phyloP scores from a whole-genome alignment of 192 early-diverging fungal genomes.

The Coemansia sp. region DNA sequence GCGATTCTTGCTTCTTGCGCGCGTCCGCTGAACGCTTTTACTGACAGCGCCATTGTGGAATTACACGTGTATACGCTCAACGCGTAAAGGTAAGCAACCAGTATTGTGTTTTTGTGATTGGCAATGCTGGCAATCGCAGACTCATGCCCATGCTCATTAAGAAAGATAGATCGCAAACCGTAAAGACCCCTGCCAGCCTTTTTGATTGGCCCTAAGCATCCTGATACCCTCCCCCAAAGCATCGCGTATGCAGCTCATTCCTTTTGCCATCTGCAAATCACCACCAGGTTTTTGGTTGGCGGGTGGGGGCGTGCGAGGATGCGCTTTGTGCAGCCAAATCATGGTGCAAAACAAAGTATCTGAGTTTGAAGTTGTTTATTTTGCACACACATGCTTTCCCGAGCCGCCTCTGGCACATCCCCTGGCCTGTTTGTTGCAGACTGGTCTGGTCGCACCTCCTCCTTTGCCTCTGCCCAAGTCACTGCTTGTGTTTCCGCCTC shows the following conservation, averaged over 20 bases:
- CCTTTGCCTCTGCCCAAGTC: not conserved
- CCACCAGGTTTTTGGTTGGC: not conserved
- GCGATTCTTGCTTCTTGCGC: not conserved
- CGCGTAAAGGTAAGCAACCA: not conserved
- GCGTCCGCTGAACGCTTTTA: not conserved
- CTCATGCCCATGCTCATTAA: not conserved
- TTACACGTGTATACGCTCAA: not conserved
- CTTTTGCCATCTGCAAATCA: not conserved
- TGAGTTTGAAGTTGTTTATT: not conserved
- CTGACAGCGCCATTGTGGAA: not conserved
- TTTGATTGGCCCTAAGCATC: not conserved
- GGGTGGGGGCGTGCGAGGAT: too few species aligned
- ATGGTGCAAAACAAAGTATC: not conserved
- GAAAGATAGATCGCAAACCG: not conserved
- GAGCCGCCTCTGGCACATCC: not conserved
- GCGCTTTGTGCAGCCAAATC: too few species aligned
- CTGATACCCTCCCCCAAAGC: not conserved
- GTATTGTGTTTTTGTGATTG: not conserved
- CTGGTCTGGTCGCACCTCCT: not conserved
- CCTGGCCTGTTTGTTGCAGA: not conserved
- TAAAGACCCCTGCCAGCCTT: too few species aligned
- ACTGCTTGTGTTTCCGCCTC: not conserved
- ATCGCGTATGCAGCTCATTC: not conserved
- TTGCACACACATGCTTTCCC: not conserved
- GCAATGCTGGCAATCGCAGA: not conserved